Base-by-base conservation (phyloP, 495 filamentous ascomycete species). In the Penicilliopsis zonata region DNA sequence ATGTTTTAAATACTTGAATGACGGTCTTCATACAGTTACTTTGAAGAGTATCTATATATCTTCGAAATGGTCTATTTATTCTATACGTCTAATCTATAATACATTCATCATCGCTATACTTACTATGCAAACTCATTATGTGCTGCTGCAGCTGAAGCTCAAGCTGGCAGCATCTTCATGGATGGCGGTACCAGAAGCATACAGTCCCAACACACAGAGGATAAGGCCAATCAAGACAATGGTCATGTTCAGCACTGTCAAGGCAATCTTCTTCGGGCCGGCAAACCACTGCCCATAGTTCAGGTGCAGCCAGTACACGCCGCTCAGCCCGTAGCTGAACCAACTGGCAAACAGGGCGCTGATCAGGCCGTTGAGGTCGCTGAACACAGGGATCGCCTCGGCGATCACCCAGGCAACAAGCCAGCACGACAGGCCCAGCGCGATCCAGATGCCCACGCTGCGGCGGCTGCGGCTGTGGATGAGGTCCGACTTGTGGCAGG, bases 361-460 rank as follows among this genome's bases (percentile, higher is more conserved):
- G 13, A 70, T 67, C 38, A 73, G 34, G 23, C 60, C 62, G 13
- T 85, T 53, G 31, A 86, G 49, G 32, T 73, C 65, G 42, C 67
- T 74, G 57, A 86, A 86, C 42, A 80, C 71, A 0, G 82, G 82
- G 17, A 86, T 80, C 1, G 76, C 70, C 35, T 74, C 65, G 7
- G 80, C 76, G 42, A 86, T 76, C 36, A 85, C 56, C 74, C 76
- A 86, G 6, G 78, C 76, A 6, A 82, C 28, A 6, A 78, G 28
- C 53, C 78, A 83, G 17, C 84, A 55, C 29, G 38, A 28, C 4
- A 64, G 33, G 4, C 69, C 66, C 13, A 84, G 72, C 9, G 40
- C 55, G 3, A 76, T 37, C 81, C 81, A 86, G 4, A 63, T 56
- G 20, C 56, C 48, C 12, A 59, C 37, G 18, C 46, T 53, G 18